Conservation (phyloP, 2,329 filamentous ascomycete species). For the Byssoonygena ceratinophila region DNA sequence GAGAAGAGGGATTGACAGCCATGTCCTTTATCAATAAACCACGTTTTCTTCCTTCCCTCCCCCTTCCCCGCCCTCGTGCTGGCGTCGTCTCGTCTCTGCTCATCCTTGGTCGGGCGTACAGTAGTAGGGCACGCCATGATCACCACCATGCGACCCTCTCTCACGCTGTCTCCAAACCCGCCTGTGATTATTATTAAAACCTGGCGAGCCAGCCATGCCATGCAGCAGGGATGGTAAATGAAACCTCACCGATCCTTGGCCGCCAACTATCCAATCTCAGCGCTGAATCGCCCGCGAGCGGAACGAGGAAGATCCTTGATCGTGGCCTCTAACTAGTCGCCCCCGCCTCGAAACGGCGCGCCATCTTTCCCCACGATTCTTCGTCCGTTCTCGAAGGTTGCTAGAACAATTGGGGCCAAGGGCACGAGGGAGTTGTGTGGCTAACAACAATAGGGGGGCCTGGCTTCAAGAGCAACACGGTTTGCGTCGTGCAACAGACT, state of each 20-base stretch:
- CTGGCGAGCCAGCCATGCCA: constrained; percentile 4
- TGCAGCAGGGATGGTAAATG: constrained; percentile 7
- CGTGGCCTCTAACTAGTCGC: not conserved
- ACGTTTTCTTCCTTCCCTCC: not conserved
- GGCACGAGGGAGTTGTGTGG: not conserved
- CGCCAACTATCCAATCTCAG: constrained; percentile 2
- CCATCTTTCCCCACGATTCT: constrained; percentile 10
- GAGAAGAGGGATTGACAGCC: constrained; percentile 8
- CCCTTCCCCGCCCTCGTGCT: not conserved
- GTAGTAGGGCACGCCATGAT: not conserved
- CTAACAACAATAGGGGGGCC: not conserved
- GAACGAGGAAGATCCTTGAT: constrained; percentile 8
- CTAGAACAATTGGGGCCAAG: not conserved
- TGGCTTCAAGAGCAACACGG: not conserved
- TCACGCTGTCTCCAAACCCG: not conserved
- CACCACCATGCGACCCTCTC: not conserved
- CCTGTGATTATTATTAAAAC: not conserved
- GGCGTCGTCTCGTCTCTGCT: not conserved
- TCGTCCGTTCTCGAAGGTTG: constrained; percentile 7
- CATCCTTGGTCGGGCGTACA: constrained; percentile 1
- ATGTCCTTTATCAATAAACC: constrained; percentile 2
- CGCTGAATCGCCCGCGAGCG: not conserved
- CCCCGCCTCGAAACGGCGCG: not conserved
- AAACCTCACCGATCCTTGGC: constrained; percentile 8
- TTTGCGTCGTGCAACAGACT: not conserved